Evolutionary conservation across 805 yeast genomes (phyloP).

Genomic region (Huiozyma naganishii): DNA sequence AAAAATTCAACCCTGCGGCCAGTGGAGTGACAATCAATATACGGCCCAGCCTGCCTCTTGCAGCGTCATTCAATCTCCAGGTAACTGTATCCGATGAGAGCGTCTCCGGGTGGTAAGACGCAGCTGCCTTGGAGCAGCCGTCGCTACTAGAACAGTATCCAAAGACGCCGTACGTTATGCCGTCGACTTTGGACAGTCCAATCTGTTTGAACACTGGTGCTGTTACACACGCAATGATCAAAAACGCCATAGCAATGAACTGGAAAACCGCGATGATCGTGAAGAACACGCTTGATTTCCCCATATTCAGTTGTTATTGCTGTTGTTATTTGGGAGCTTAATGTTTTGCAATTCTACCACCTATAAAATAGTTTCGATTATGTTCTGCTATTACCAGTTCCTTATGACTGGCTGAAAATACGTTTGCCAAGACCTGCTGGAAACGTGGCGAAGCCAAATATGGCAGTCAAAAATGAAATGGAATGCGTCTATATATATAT

Average conservation of each 20-base stretch:
- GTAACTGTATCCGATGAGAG: constrained; percentile 26
- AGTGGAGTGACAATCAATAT: constrained; percentile 53
- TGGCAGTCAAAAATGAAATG: too few relatives aligned
- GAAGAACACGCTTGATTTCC: constrained; percentile 15
- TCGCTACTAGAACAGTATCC: constrained; percentile 43
- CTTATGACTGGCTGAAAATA: too few relatives aligned
- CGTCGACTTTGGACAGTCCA: constrained; percentile 37
- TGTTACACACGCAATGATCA: constrained; percentile 50
- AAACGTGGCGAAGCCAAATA: too few relatives aligned
- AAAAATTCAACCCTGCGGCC: constrained; percentile 51
- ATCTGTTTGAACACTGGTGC: constrained; percentile 46
- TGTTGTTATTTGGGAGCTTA: not conserved
- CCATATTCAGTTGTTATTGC: not conserved
- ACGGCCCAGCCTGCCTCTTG: constrained; percentile 43
- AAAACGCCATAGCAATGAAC: constrained; percentile 47
- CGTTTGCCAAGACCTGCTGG: too few relatives aligned
- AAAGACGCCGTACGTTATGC: constrained; percentile 48
- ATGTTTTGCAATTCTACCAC: too few relatives aligned
- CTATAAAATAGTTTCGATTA: too few relatives aligned
- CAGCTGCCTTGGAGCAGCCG: constrained; percentile 36
- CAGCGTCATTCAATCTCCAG: constrained; percentile 39
- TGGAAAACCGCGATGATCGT: constrained; percentile 36
- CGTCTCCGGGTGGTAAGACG: constrained; percentile 33
- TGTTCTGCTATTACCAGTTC: too few relatives aligned
- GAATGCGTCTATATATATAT: too few relatives aligned